phyloP scores from a whole-genome alignment of 179 eudicot genomes.

The Drosera spatulata region DNA sequence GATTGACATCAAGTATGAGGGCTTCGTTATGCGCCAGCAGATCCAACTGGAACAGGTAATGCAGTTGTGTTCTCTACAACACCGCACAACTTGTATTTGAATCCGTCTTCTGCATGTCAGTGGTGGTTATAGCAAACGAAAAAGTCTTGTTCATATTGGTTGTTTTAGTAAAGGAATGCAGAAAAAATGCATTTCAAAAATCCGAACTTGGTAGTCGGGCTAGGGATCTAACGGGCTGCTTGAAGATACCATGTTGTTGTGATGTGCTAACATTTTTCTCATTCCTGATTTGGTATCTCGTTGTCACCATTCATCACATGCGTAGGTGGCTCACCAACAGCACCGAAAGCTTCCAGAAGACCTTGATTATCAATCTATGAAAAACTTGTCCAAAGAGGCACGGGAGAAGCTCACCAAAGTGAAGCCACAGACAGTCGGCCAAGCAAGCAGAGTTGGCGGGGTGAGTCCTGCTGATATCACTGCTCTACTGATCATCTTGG shows the following conservation, averaged over 20 bases:
- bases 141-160: no score
- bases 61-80: neutral
- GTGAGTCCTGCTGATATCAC: slow-evolving; percentile 95
- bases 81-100: neutral
- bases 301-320: neutral
- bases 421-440: slow-evolving; percentile 93
- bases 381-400: slow-evolving; percentile 77
- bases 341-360: slow-evolving; percentile 80
- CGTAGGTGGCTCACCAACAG: slow-evolving; percentile 85
- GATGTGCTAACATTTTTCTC: no score
- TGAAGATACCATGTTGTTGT: no score
- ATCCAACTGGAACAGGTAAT: slow-evolving; percentile 78
- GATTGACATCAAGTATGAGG: slow-evolving; percentile 96
- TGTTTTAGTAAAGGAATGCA: no score
- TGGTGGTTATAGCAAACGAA: no score
- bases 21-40: slow-evolving; percentile 82
- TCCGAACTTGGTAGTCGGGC: no score
- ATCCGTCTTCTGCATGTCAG: no score
- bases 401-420: slow-evolving; percentile 97
- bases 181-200: no score
- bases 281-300: no score
- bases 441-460: slow-evolving; percentile 95
- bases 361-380: slow-evolving; percentile 72
- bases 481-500: slow-evolving; percentile 74
- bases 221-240: no score